Conservation (phyloP, 805 yeast genomes). For the Nakazawaea peltata region DNA sequence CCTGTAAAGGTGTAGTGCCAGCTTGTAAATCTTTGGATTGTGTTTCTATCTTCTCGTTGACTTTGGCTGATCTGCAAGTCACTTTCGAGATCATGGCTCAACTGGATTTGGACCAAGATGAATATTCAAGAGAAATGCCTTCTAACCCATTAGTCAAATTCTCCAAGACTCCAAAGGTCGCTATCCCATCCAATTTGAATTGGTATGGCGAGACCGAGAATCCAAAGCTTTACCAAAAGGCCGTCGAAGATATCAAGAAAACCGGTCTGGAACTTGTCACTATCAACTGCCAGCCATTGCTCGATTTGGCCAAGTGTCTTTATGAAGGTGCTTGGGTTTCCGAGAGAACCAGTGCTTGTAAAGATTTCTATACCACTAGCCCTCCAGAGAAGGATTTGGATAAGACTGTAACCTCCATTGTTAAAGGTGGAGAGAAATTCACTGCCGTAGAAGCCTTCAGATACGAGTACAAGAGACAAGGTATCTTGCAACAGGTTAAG, state of each 20-base stretch:
- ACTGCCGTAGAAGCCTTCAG: slow-evolving; percentile 80
- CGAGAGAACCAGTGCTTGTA: slow-evolving; percentile 81
- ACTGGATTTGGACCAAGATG: slow-evolving; percentile 61
- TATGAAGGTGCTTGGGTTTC: slow-evolving; percentile 99
- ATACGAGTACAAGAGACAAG: slow-evolving; percentile 82
- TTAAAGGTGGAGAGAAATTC: slow-evolving; percentile 68
- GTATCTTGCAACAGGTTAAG: slow-evolving; percentile 58
- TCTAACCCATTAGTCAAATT: slow-evolving; percentile 53
- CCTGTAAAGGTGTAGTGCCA: slow-evolving; percentile 90
- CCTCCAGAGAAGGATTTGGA: slow-evolving; percentile 70
- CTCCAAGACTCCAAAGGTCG: slow-evolving; percentile 55
- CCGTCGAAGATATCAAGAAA: slow-evolving; percentile 45
- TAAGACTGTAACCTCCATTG: slow-evolving; percentile 73
- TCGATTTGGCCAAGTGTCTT: slow-evolving; percentile 76
- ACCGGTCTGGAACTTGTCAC: slow-evolving; percentile 53
- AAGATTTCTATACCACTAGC: slow-evolving; percentile 59
- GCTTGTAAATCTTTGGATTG: slow-evolving; percentile 95
- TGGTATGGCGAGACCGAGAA: slow-evolving; percentile 84
- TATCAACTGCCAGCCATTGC: slow-evolving; percentile 66
- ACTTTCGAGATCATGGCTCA: slow-evolving; percentile 65
- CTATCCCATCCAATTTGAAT: slow-evolving; percentile 62
- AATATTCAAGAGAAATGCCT: slow-evolving; percentile 75
- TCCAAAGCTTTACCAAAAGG: slow-evolving; percentile 55
- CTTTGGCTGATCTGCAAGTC: slow-evolving; percentile 75
- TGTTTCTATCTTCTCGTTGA: slow-evolving; percentile 77